Conservation (phyloP, 768 basidiomycete species). For the Boletus subcaerulescens region DNA sequence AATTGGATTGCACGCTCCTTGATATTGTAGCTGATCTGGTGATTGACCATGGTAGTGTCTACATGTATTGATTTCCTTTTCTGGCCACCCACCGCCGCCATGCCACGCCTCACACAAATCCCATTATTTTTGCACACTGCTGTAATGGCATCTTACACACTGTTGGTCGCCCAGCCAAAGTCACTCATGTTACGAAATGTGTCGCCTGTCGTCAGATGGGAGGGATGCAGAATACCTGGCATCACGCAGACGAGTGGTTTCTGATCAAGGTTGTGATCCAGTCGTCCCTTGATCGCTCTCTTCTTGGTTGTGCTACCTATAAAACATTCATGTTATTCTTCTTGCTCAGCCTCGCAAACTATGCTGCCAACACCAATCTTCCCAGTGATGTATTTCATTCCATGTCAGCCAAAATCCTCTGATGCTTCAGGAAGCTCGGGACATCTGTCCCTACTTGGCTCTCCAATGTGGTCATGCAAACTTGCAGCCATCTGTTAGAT, state of each 20-base stretch:
- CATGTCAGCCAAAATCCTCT: not conserved
- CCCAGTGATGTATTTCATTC: not conserved
- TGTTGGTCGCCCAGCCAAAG: not conserved
- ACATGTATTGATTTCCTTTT: too few species aligned
- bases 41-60: too few species aligned
- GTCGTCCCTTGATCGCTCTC: not conserved
- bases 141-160: not conserved
- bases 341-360: not conserved
- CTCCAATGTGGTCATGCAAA: not conserved
- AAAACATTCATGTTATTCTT: not conserved
- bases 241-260: not conserved
- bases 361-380: not conserved
- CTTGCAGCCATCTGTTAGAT: not conserved
- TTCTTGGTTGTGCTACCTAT: not conserved
- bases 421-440: not conserved
- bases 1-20: too few species aligned
- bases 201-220: too few species aligned
- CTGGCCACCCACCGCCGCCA: too few species aligned
- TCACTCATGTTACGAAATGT: not conserved
- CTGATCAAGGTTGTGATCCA: not conserved
- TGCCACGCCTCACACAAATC: too few species aligned
- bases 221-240: too few species aligned
- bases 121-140: too few species aligned
- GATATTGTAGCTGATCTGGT: too few species aligned
- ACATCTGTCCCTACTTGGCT: not conserved